Conservation (phyloP, 1,139 yeast species). For the Geotrichum bryndzae region DNA sequence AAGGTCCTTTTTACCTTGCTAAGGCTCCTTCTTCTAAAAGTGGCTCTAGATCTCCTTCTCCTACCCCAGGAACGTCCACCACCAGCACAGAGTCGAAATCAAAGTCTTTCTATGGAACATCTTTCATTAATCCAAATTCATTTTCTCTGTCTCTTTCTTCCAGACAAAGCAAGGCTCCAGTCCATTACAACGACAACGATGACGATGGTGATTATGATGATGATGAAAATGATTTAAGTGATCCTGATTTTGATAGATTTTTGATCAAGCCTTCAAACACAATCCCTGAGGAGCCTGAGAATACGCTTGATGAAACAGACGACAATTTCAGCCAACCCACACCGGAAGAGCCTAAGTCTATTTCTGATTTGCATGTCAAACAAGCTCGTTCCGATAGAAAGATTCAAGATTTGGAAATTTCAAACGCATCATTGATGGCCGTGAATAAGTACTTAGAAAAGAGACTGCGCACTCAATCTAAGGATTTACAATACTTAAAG, state of each 20-base stretch:
- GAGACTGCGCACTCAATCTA: conserved; percentile 22
- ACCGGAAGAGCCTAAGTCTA: background rate
- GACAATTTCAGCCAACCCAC: background rate
- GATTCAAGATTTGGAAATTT: conserved; percentile 30
- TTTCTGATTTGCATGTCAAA: conserved; percentile 12
- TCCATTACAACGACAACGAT: background rate
- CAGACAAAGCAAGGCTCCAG: background rate
- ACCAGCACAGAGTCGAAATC: background rate
- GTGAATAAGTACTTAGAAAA: conserved; percentile 30
- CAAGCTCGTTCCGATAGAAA: conserved; percentile 28
- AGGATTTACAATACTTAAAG: conserved; percentile 21
- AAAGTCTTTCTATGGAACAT: conserved; percentile 9
- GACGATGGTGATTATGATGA: conserved; percentile 3
- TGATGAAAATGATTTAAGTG: background rate
- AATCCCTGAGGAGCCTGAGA: background rate
- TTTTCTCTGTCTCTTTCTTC: conserved; percentile 16
- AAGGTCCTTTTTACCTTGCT: background rate
- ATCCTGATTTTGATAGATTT: background rate
- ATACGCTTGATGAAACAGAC: background rate
- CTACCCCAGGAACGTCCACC: background rate
- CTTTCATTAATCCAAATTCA: conserved; percentile 10
- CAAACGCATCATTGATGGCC: conserved; percentile 28
- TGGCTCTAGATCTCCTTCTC: conserved; percentile 9
- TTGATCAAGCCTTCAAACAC: background rate
- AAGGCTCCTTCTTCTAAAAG: background rate